Evolutionary conservation across 352 stramenopile genomes (phyloP), one percentile per base, ranked within the genome.

Genomic region (Phytophthora parvispora): DNA sequence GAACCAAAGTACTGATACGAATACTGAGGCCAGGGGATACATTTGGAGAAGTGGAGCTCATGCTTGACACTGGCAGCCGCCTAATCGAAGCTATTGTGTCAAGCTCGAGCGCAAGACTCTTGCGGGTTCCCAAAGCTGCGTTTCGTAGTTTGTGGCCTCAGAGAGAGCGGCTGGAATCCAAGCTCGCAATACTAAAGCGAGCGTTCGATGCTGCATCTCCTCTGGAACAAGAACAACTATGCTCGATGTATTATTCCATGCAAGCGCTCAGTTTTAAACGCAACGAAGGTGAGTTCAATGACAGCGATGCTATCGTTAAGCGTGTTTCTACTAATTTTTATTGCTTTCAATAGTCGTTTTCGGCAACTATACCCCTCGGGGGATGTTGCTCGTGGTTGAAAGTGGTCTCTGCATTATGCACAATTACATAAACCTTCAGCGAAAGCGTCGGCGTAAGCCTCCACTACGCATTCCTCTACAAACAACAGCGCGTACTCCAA

Each of bases 31-130:
- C 52, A 12, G 81, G 78, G 1, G 72, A 75, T n/a, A 65, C 80
- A 3, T 87, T 85, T 63, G 81, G 81, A 4, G 81, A 89, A 48
- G 84, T 83, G 18, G 81, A 89, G 47, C 50, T 81, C 5, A 31
- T 86, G 13, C 42, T 73, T 15, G 58, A 66, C 4, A 49, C 66
- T 15, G 51, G 25, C 6, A 78, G 60, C 28, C 76, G 77, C 0
- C 47, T 79, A 18, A 75, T 83, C 15, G 67, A 72, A 42, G 78
- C 81, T 8, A 28, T 73, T 20, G 70, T 75, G 0, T 58, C 48
- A 4, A 56, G 50, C 20, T 13, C 68, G 4, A 58, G 28, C 0
- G 81, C 81, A 18, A 87, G 77, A 32, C 22, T 89, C 1, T 36
- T 86, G 25, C 34, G 74, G 18, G 59, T 89, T 3, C 74, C 81